Evolutionary conservation across 2,329 filamentous ascomycete genomes (phyloP), one percentile per base, ranked within the genome.

Genomic region (Neopestalotiopsis sp.): DNA sequence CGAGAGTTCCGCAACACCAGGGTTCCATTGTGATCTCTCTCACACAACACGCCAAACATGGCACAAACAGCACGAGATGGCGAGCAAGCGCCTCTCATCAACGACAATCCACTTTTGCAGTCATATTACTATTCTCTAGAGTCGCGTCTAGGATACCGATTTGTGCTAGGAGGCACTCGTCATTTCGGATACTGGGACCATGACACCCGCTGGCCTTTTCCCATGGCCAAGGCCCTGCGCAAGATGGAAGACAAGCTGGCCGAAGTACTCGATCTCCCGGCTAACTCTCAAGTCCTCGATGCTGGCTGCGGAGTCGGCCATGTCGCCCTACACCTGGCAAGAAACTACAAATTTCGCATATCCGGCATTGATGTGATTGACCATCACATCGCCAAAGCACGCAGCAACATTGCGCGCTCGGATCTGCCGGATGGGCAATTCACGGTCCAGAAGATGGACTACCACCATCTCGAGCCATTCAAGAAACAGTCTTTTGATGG

Each of bases 131-230:
- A 75, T 67, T 83, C 81, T 1, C 75, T 84, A 34, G 84, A 86
- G 71, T 84, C 81, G 1, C 76, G 82, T 17, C 73, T 83, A 52
- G 83, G 82, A 1, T 84, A 84, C 67, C 72, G 78, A 34, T 69
- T 84, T 0, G 73, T 84, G 2, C 75, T 88, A 0, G 84, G 85
- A 10, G 83, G 81, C 45, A 84, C 83, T 2, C 79, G 84, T 2
- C 85, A 88, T 73, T 87, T 84, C 71, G 85, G 84, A 3, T 85
- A 81, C 72, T 88, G 82, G 73, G 77, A 81, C n/a, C 72, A 76
- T 45, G 83, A 81, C 68, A 82, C 81, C 10, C 78, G 79, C 67
- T 86, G 79, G 78, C 84, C 85, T 0, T 86, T 88, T 68, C 85
- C 85, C 1, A 74, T 88, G 13, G 72, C 75, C 14, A 74, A 69